Conservation (phyloP, 148 eudicot genomes). For the Salicornia ramosissima region DNA sequence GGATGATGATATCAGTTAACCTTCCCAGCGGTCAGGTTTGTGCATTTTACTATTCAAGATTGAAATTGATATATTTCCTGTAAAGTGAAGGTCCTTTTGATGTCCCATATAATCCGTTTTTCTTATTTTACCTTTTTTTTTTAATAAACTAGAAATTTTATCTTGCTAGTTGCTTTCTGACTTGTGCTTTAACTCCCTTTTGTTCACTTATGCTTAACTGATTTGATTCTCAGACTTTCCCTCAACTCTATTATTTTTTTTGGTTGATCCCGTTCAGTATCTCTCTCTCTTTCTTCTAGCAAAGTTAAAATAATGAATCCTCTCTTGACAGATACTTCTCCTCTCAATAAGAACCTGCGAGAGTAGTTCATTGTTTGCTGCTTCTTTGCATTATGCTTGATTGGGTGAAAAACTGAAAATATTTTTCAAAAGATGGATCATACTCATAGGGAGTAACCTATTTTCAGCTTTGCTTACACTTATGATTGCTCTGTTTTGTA, state of each 20-base stretch:
- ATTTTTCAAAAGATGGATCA: background rate
- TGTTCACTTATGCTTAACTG: background rate
- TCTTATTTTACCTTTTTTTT: background rate
- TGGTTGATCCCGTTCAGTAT: too few species aligned
- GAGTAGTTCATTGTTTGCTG: background rate
- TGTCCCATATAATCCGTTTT: background rate
- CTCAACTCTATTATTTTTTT: too few species aligned
- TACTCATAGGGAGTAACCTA: background rate
- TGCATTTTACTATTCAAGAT: slow-evolving; percentile 9
- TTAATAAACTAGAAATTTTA: too few species aligned
- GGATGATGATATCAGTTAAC: slow-evolving; percentile 97
- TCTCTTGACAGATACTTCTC: background rate
- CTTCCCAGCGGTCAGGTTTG: slow-evolving; percentile 89
- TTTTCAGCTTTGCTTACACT: background rate
- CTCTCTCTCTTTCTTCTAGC: background rate
- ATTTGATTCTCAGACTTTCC: background rate
- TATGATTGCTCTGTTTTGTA: too few species aligned
- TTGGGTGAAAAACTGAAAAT: background rate
- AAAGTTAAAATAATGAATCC: background rate
- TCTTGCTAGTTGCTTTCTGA: too few species aligned
- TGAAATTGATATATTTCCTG: background rate
- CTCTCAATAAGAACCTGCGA: background rate
- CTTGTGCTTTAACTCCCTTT: background rate
- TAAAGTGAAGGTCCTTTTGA: background rate
- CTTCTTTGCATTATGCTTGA: background rate